Evolutionary conservation across 2,329 filamentous ascomycete species (phyloP).

Genomic region (Aotearoamyces nothofagi): DNA sequence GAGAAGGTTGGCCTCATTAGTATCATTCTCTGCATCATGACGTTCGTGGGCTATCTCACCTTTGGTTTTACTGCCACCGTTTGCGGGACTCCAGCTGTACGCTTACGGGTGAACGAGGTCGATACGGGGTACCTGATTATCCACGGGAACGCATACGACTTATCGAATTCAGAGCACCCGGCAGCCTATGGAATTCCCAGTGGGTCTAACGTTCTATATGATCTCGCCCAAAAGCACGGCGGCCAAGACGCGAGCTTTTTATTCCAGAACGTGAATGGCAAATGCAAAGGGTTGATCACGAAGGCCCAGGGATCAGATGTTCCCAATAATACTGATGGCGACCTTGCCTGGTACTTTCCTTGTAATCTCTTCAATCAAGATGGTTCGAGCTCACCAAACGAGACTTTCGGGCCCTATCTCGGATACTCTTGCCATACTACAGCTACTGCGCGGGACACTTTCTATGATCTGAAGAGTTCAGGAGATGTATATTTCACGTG

Average conservation of each 20-base stretch:
- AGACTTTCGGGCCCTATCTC: constrained; percentile 57
- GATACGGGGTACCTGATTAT: constrained; percentile 83
- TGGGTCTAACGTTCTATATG: constrained; percentile 70
- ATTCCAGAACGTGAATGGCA: constrained; percentile 97
- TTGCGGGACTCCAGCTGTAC: constrained; percentile 55
- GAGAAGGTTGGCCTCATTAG: constrained; percentile 97
- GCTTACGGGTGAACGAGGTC: constrained; percentile 74
- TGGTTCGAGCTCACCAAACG: constrained; percentile 65
- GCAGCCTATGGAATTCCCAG: constrained; percentile 61
- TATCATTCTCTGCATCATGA: constrained; percentile 78
- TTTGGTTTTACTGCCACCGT: constrained; percentile 91
- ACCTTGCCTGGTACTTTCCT: constrained; percentile 94
- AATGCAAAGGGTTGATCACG: constrained; percentile 84
- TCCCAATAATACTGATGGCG: constrained; percentile 54
- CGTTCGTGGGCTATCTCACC: constrained; percentile 83
- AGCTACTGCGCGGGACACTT: constrained; percentile 47
- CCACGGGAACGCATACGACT: constrained; percentile 79
- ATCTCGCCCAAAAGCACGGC: constrained; percentile 65
- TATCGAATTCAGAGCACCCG: constrained; percentile 64
- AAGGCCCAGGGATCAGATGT: constrained; percentile 56
- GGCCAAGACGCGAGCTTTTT: constrained; percentile 93
- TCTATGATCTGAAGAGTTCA: constrained; percentile 55
- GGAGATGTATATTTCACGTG: constrained; percentile 95
- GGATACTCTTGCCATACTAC: constrained; percentile 88
- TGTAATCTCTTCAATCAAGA: constrained; percentile 89